Evolutionary conservation across 2,329 filamentous ascomycete species (phyloP), one percentile per base, ranked within the genome.

Genomic region (Pleomassaria siparia): DNA sequence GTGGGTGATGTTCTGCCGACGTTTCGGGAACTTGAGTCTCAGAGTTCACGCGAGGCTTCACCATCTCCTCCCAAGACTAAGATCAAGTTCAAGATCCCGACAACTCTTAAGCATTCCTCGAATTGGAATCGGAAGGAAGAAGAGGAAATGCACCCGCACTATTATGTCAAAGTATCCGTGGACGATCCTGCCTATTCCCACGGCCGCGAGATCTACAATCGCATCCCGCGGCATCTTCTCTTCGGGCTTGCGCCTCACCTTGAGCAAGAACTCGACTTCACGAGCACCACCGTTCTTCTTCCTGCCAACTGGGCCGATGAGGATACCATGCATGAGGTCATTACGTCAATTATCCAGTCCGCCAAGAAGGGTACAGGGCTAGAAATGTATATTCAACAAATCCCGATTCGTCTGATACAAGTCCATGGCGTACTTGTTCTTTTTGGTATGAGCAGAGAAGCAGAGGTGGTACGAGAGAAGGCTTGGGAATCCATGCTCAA

Each of bases 361-460:
- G 36, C 20, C 3, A 32, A 33, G 15, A 4, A 40, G 3, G 25
- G 24, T 8, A 24, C 15, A 15, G 26, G 22, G 15, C 20, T 44
- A 13, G 9, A 8, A 15, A 24, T 52, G 10, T 12, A 30, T 5
- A 8, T 46, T 15, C 11, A 15, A 9, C 18, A 46, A 13, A 28
- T 46, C 15, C 41, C 46, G 13, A 22, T 49, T 11, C 11, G n/a
- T 2, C 20, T 21, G 13, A 52, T 52, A 39, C 21, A 52, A 8
- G 25, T 29, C 2, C 49, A 52, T 22, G 15, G 21, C 11, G 44
- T 47, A 3, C 28, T 52, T 13, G 26, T n/a, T 2, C 33, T 43
- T 2, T 46, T 52, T 12, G 49, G 33, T 4, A 33, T 49, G 43
- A 25, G 30, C 3, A 29, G 40, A 6, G 41, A 51, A 22, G 45